Base-by-base conservation (phyloP, 164 flowering plant species). In the Nymphaea thermarum region DNA sequence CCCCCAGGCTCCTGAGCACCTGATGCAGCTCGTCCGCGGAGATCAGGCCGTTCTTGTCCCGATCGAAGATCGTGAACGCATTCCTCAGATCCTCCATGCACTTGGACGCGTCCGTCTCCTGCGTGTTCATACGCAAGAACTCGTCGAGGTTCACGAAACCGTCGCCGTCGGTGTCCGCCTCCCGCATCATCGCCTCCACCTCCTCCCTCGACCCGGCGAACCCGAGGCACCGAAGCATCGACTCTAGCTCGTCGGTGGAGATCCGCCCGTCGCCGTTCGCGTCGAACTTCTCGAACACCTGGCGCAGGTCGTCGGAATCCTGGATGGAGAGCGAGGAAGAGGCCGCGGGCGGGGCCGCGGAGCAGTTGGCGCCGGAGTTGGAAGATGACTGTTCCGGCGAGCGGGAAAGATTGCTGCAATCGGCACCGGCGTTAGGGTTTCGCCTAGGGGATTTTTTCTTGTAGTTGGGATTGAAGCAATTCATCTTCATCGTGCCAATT, bases 11-110 rank as follows among this genome's bases (percentile, higher is more conserved):
- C 3, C 47, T 60, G 14, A 72, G 64, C 14, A 72, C 71, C 25
- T 63, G 62, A 57, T 63, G 71, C 16, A 72, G 70, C 67, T 72
- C 74, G 10, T 72, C 70, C 8, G 74, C 74, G 3, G 74, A 72
- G 47, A 72, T 72, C 44, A 72, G 16, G 44, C 74, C 74, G 17
- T 72, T 67, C 44, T 44, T 55, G 43, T 72, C 74, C 36, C 57
- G 63, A 53, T 72, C 74, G 36, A 41, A 72, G 6, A 72, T 43
- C 43, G 70, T 59, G 62, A 72, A 72, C 6, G 74, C 74, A 41
- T 59, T 67, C 60, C 71, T 42, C 51, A 72, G 55, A 64, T 72
- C 74, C 25, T 67, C 74, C 14, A 72, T 18, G 18, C 74, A 67
- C 59, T 43, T 51, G 53, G 45, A 15, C 17, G 14, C 60, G 41